Evolutionary conservation across 2,329 filamentous ascomycete genomes (phyloP), one percentile per base, ranked within the genome.

Genomic region (Scedosporium apiospermum): DNA sequence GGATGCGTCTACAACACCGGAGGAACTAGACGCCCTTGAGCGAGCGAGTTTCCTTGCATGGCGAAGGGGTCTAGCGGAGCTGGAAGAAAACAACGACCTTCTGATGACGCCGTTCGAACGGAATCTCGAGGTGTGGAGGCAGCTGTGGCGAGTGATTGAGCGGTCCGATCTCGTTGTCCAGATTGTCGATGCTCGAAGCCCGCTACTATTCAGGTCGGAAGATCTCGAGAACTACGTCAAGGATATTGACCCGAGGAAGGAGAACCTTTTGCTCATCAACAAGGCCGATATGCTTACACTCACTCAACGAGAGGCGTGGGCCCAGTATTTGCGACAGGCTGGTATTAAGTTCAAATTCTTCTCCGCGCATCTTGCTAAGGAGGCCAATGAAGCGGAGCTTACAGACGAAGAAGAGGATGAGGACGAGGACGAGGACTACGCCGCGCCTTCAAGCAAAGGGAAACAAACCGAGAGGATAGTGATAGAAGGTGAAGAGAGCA

Each of bases 271-370:
- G 63, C 80, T 99, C 62, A 93, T 99, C 71, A 99, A 99, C 81
- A 99, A 99, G 81, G 93, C 95, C 57, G 95, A 99, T 76, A 97
- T 99, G 95, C 93, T 99, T 90, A 96, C 93, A 1, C 75, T 86
- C 58, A 85, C 86, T 69, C 96, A 99, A 77, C 82, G 95, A 67
- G 83, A 83, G 66, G 80, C 82, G 0, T 99, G 95, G 95, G 93
- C 93, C 3, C 84, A 89, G 68, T 91, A 96, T 71, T 91, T 99
- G 68, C 88, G 88, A 68, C 80, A 86, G 68, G 85, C 89, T 27
- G 86, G 87, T 30, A 96, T 99, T 71, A 86, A 90, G 62, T 99
- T 95, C 80, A 90, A 89, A 69, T 99, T 98, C 79, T 99, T 99
- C 80, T 99, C 96, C 1, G 95, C 95, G 1, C 87, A 90, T 65